Conservation (phyloP, 2,329 filamentous ascomycete genomes). For the Chrysoporthe deuterocubensis region DNA sequence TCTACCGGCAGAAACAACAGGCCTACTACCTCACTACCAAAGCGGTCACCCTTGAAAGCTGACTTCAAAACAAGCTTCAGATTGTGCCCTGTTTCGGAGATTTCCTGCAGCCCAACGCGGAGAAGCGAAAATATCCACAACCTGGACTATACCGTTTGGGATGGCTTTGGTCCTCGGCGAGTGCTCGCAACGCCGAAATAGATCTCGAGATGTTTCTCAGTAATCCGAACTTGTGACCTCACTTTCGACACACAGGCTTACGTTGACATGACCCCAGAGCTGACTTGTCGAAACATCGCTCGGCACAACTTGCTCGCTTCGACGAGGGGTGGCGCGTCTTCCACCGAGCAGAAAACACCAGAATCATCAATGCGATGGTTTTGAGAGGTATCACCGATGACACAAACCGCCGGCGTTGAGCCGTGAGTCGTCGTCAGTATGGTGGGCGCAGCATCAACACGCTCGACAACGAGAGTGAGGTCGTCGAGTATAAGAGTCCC, state of each 20-base stretch:
- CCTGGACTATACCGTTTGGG: not conserved
- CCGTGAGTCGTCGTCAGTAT: not conserved
- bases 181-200: not conserved
- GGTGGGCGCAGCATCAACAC: not conserved
- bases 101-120: not conserved
- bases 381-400: slow-evolving; percentile 1
- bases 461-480: not conserved
- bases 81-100: not conserved
- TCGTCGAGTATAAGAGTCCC: slow-evolving; percentile 6
- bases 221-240: not conserved
- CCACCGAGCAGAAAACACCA: not conserved
- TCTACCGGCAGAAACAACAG: not conserved
- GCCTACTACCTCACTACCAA: not conserved
- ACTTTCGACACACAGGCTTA: not conserved
- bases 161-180: not conserved
- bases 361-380: not conserved
- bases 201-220: not conserved
- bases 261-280: not conserved
- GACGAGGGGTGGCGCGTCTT: not conserved
- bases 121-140: not conserved
- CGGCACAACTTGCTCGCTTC: not conserved
- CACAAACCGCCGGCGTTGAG: not conserved
- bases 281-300: slow-evolving; percentile 5
- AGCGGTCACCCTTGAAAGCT: not conserved
- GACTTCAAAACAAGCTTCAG: slow-evolving; percentile 2